Evolutionary conservation across 2,329 filamentous ascomycete genomes (phyloP).

Genomic region (Curvularia spicifera): DNA sequence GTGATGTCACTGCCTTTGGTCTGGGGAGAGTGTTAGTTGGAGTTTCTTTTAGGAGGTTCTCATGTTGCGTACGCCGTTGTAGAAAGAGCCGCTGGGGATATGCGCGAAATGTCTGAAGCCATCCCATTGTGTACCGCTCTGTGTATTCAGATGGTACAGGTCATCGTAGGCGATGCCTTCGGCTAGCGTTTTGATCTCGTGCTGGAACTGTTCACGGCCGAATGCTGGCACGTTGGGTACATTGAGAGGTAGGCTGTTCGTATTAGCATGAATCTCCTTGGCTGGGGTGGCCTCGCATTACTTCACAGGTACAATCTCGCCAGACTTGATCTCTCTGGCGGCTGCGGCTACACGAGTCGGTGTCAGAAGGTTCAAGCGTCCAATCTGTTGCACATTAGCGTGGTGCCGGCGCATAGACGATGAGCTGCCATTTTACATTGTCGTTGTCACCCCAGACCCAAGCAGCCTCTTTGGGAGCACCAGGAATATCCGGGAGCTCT

Average conservation of each 20-base stretch:
- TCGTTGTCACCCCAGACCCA: conserved; percentile 68
- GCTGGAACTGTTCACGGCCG: conserved; percentile 59
- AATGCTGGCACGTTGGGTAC: conserved; percentile 62
- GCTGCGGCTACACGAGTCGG: conserved; percentile 62
- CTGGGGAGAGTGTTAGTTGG: conserved; percentile 12
- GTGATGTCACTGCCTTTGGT: conserved; percentile 52
- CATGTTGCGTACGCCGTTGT: conserved; percentile 44
- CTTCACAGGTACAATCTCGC: conserved; percentile 64
- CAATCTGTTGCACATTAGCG: conserved; percentile 43
- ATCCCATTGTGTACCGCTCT: conserved; percentile 56
- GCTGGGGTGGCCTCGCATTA: conserved; percentile 38
- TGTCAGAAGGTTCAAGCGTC: conserved; percentile 63
- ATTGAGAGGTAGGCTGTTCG: conserved; percentile 57
- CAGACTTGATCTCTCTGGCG: conserved; percentile 60
- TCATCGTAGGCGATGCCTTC: conserved; percentile 52
- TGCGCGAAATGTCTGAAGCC: conserved; percentile 56
- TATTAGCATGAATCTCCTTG: conserved; percentile 11
- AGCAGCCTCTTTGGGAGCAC: conserved; percentile 62
- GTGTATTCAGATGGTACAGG: conserved; percentile 53
- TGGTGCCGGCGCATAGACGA: background rate
- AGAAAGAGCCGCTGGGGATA: conserved; percentile 48
- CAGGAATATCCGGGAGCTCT: conserved; percentile 59
- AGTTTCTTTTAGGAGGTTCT: background rate
- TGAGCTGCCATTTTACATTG: conserved; percentile 42
- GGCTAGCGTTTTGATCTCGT: conserved; percentile 58